A percentile compares a stretch with the other conserved stretches of the same genome.
phyloP scores from a whole-genome alignment of 192 early-diverging fungal genomes.

The Cladochytrium replicatum region DNA sequence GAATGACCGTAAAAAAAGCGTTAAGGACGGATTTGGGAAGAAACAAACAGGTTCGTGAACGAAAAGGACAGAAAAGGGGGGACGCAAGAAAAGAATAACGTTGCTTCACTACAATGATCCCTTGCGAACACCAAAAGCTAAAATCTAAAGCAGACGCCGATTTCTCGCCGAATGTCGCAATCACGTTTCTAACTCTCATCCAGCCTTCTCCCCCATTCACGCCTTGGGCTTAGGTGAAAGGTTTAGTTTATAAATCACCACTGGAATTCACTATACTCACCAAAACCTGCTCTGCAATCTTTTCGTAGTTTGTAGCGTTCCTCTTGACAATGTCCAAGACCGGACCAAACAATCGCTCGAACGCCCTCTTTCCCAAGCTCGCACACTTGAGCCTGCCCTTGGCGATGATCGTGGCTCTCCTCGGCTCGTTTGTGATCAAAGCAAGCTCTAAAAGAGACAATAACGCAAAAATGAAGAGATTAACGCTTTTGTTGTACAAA shows the following conservation, averaged over 20 bases:
- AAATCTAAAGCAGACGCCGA: too few species aligned
- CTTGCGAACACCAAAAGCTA: not conserved
- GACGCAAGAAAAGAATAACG: slow-evolving; percentile 1
- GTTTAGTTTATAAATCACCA: not conserved
- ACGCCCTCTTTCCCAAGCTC: slow-evolving; percentile 88
- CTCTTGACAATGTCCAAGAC: slow-evolving; percentile 92
- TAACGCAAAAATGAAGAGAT: slow-evolving; percentile 1
- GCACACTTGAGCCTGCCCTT: slow-evolving; percentile 89
- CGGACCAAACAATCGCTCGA: slow-evolving; percentile 88
- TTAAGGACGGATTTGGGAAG: too few species aligned
- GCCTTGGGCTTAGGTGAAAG: not conserved
- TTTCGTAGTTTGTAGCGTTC: slow-evolving; percentile 84
- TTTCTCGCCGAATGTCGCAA: too few species aligned
- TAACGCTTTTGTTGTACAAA: slow-evolving; percentile 1
- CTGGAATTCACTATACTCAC: not conserved
- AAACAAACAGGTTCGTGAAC: too few species aligned
- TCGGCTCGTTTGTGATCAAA: slow-evolving; percentile 84
- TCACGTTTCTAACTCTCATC: not conserved
- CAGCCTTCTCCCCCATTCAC: not conserved
- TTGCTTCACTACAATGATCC: not conserved
- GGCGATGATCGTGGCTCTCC: slow-evolving; percentile 81
- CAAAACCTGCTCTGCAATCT: slow-evolving; percentile 15
- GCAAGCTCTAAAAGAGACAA: slow-evolving; percentile 66
- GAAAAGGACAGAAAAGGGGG: too few species aligned
- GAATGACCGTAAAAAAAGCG: too few species aligned